Evolutionary conservation across 768 basidiomycete genomes (phyloP).

Genomic region (Pisolithus marmoratus): DNA sequence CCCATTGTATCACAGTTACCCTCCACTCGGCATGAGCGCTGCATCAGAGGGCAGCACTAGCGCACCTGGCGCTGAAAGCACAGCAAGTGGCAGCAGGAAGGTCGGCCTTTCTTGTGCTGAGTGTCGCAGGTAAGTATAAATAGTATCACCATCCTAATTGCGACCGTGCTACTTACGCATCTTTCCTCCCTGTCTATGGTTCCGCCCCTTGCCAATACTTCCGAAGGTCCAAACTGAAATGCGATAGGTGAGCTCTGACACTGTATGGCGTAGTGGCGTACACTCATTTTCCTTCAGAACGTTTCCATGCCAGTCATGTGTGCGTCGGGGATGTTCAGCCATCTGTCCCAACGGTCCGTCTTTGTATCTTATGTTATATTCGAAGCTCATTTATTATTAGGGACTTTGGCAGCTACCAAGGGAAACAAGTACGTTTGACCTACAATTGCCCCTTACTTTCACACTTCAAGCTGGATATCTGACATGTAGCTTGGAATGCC

Average conservation of each 20-base stretch:
- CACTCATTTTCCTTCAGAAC: conserved; percentile 22
- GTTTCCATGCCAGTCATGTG: conserved; percentile 52
- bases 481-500: neutral
- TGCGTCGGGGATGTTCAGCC: conserved; percentile 46
- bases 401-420: conserved; percentile 48
- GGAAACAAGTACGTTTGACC: conserved; percentile 44
- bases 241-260: conserved; percentile 34
- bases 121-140: conserved; percentile 41
- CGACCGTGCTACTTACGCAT: neutral
- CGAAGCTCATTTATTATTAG: conserved; percentile 18
- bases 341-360: conserved; percentile 47
- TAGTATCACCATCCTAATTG: no score
- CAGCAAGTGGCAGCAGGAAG: conserved; percentile 20
- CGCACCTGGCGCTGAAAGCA: conserved; percentile 3
- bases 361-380: neutral
- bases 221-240: conserved; percentile 47
- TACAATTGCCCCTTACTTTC: neutral
- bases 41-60: conserved; percentile 8
- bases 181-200: neutral
- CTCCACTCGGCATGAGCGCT: conserved; percentile 4
- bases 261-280: neutral
- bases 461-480: conserved; percentile 2
- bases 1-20: neutral
- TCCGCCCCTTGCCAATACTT: neutral
- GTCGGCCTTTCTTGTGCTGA: conserved; percentile 46